phyloP scores from a whole-genome alignment of 345 rosid species.

The Gossypium herbaceum region DNA sequence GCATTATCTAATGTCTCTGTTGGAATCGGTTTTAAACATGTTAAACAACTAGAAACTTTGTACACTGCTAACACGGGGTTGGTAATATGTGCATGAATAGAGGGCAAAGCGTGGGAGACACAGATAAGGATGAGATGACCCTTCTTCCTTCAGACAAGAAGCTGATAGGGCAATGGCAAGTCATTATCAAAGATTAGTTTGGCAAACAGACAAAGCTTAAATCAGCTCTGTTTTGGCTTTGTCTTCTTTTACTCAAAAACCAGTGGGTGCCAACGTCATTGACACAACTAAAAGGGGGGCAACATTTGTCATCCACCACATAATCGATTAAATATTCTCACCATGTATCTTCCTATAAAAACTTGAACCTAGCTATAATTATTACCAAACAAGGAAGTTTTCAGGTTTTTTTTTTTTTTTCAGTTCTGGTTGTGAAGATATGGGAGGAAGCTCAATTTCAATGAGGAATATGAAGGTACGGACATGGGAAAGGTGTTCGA shows the following conservation, averaged over 20 bases:
- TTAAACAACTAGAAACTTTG: neutral
- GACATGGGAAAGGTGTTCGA: constrained; percentile 56
- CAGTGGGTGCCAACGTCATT: constrained; percentile 15
- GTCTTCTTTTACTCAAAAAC: constrained; percentile 18
- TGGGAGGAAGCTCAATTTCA: constrained; percentile 26
- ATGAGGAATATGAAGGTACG: constrained; percentile 37
- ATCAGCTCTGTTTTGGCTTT: neutral
- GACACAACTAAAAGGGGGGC: constrained; percentile 10
- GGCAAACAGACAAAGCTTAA: constrained; percentile 22
- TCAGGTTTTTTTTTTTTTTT: neutral
- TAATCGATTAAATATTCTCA: neutral
- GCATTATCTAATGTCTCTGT: too few relatives aligned
- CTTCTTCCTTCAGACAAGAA: neutral
- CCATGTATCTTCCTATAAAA: constrained; percentile 7
- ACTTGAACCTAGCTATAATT: neutral
- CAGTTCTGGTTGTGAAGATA: neutral
- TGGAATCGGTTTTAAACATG: too few relatives aligned
- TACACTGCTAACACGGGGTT: neutral
- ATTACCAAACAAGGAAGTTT: neutral
- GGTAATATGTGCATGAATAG: neutral
- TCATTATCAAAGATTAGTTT: constrained; percentile 20
- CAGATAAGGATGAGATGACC: constrained; percentile 2
- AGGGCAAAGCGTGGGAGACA: constrained; percentile 2
- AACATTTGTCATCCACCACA: constrained; percentile 30
- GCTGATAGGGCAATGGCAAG: constrained; percentile 22